Evolutionary conservation across 257 asterid genomes (phyloP).

Genomic region (Solanum piurae): DNA sequence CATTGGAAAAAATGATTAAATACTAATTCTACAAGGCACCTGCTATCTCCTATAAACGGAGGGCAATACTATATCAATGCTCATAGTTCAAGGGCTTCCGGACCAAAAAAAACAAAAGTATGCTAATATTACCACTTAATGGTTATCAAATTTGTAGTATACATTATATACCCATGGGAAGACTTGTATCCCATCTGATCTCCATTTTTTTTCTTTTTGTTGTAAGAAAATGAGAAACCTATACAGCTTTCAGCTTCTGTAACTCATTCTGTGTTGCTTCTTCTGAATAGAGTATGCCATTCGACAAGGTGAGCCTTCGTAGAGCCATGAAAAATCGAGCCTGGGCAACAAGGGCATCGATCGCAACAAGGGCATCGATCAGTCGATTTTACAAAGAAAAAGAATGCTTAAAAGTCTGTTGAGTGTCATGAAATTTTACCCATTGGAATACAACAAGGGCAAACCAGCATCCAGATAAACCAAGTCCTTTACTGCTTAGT

Average conservation of each 20-base stretch:
- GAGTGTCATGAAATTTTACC: slow-evolving; percentile 20
- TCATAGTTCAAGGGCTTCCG: neutral
- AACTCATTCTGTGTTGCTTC: slow-evolving; percentile 27
- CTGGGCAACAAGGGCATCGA: slow-evolving; percentile 22
- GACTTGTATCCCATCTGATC: neutral
- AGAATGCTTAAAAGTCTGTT: neutral
- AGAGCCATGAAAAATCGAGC: slow-evolving; percentile 67
- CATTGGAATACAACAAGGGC: slow-evolving; percentile 86
- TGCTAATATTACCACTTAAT: neutral
- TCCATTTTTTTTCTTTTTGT: neutral
- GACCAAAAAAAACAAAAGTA: neutral
- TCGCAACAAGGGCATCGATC: neutral
- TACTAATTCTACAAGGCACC: neutral
- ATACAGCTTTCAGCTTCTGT: slow-evolving; percentile 38
- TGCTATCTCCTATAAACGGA: neutral
- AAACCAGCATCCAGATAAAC: slow-evolving; percentile 81
- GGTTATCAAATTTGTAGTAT: neutral
- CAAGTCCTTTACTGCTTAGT: slow-evolving; percentile 60
- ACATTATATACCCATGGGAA: neutral
- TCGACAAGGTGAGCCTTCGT: slow-evolving; percentile 50
- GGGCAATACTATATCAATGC: neutral
- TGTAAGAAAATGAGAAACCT: neutral
- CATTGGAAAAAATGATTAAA: neutral
- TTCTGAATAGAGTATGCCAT: slow-evolving; percentile 54
- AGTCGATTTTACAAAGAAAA: neutral